Percentiles rank a stretch among this genome's conserved stretches.
phyloP scores from a whole-genome alignment of 2,329 filamentous ascomycete genomes.

The Blastomyces silverae region DNA sequence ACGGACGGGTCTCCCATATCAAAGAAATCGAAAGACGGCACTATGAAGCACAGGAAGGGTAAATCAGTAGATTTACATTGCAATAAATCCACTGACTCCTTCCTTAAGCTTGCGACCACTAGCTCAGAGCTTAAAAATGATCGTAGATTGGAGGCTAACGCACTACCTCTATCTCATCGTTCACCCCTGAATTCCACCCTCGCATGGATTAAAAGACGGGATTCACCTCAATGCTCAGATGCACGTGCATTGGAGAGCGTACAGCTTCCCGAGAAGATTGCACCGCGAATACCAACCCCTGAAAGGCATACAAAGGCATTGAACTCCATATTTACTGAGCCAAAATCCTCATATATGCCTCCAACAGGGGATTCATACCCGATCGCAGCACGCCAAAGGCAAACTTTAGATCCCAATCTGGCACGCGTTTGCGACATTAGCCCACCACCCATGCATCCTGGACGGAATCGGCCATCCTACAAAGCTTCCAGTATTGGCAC shows the following conservation, averaged over 20 bases:
- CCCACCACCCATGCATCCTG: constrained; percentile 4
- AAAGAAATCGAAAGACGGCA: background rate
- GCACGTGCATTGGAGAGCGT: constrained; percentile 2
- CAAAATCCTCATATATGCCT: background rate
- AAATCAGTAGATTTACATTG: constrained; percentile 1
- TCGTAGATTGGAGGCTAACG: background rate
- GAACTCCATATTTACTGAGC: background rate
- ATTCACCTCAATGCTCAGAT: background rate
- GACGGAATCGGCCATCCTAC: background rate
- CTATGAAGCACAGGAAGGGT: background rate
- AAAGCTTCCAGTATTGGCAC: constrained; percentile 2
- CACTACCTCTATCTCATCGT: background rate
- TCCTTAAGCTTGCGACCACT: background rate
- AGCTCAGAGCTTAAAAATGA: background rate
- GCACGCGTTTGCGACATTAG: background rate
- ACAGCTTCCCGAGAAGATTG: background rate
- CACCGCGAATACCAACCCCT: background rate
- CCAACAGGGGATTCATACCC: background rate
- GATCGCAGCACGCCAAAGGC: background rate
- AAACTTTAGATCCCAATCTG: background rate
- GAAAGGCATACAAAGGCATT: background rate
- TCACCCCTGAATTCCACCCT: background rate
- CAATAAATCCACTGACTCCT: constrained; percentile 1
- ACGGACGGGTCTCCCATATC: background rate
- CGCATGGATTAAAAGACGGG: background rate